Percentiles rank a stretch among this genome's conserved stretches.
Evolutionary conservation across 257 asterid genomes (phyloP).

Genomic region (Solanum stenotomum): DNA sequence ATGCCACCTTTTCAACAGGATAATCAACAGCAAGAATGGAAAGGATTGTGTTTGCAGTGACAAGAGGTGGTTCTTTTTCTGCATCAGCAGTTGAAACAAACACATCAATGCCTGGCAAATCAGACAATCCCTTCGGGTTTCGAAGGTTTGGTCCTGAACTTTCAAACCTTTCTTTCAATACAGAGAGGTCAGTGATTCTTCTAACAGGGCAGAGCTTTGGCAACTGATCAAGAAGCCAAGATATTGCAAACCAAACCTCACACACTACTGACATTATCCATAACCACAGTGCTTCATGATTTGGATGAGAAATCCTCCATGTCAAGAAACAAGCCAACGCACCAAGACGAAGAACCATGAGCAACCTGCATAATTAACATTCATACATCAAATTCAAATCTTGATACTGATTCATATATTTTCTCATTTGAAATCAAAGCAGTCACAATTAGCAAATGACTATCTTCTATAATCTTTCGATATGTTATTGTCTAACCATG

Average conservation of each 20-base stretch:
- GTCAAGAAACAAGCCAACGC: slow-evolving; percentile 70
- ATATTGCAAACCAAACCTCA: slow-evolving; percentile 87
- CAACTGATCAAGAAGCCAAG: slow-evolving; percentile 88
- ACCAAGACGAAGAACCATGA: slow-evolving; percentile 64
- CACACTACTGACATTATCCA: slow-evolving; percentile 90
- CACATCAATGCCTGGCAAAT: slow-evolving; percentile 79
- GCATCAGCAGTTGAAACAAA: slow-evolving; percentile 90
- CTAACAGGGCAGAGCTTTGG: slow-evolving; percentile 89
- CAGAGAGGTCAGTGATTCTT: slow-evolving; percentile 65
- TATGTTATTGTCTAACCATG: background rate
- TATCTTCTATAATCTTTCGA: background rate
- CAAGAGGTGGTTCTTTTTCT: slow-evolving; percentile 80
- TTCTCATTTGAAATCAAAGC: background rate
- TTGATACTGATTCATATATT: background rate
- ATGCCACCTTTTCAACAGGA: slow-evolving; percentile 74
- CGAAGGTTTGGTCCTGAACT: slow-evolving; percentile 61
- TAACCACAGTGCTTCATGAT: slow-evolving; percentile 80
- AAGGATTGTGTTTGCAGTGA: slow-evolving; percentile 81
- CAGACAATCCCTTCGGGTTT: slow-evolving; percentile 75
- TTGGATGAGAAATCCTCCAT: slow-evolving; percentile 81
- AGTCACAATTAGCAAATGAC: background rate
- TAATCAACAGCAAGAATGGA: slow-evolving; percentile 86
- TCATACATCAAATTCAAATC: background rate
- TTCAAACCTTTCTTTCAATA: slow-evolving; percentile 65
- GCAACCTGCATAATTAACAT: slow-evolving; percentile 35